Percentiles rank a stretch among this genome's conserved stretches.
phyloP scores from a whole-genome alignment of 2,329 filamentous ascomycete genomes.

The Stagonosporopsis tanaceti region DNA sequence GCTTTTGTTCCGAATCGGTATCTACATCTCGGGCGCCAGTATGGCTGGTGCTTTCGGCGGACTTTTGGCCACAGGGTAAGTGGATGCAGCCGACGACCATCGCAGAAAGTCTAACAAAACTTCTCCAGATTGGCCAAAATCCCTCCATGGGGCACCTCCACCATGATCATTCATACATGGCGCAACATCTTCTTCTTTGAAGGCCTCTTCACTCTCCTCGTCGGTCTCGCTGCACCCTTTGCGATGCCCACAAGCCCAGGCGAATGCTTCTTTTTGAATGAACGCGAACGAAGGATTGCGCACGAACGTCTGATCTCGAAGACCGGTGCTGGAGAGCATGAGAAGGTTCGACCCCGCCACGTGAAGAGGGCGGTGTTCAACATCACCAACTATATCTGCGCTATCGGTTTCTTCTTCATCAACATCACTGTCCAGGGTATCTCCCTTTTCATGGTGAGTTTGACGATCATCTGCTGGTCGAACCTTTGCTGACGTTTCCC shows the following conservation, averaged over 20 bases:
- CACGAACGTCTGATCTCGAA: conserved; percentile 60
- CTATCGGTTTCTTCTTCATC: conserved; percentile 65
- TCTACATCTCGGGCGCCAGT: conserved; percentile 64
- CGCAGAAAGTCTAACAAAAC: conserved; percentile 8
- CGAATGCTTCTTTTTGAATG: conserved; percentile 60
- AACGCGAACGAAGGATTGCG: conserved; percentile 64
- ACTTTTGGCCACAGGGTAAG: conserved; percentile 61
- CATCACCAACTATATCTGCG: conserved; percentile 68
- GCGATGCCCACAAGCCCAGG: conserved; percentile 61
- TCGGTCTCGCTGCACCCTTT: conserved; percentile 59
- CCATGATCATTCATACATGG: conserved; percentile 56
- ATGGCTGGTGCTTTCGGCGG: conserved; percentile 67
- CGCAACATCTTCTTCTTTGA: conserved; percentile 69
- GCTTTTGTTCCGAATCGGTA: conserved; percentile 63
- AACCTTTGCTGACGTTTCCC: conserved; percentile 12
- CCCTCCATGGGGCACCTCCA: conserved; percentile 59
- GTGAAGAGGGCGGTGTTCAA: conserved; percentile 62
- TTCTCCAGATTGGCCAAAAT: conserved; percentile 49
- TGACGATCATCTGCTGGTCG: neutral
- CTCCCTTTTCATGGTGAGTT: conserved; percentile 49
- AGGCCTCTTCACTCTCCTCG: conserved; percentile 62
- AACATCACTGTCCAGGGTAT: conserved; percentile 66
- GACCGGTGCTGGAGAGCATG: conserved; percentile 56
- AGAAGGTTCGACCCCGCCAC: conserved; percentile 59
- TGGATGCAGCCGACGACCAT: conserved; percentile 11